Evolutionary conservation across 1,284 basidiomycete genomes (phyloP), one percentile per base, ranked within the genome.

Genomic region (Naganishia cerealis): DNA sequence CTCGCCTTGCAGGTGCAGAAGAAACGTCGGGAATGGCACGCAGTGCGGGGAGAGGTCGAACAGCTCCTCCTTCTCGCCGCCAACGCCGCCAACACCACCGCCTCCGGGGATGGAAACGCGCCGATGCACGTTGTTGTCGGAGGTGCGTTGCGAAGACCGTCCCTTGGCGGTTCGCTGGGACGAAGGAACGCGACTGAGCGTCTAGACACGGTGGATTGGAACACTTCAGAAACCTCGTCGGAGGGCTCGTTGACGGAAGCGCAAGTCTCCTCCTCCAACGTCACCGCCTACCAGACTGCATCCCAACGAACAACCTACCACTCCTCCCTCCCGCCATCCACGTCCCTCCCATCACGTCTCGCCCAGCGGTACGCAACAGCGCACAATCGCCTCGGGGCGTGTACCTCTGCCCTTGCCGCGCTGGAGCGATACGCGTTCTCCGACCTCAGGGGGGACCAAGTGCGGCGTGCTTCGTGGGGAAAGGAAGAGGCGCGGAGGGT

Each of bases 401-500:
- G 78, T 24, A 65, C 65, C 29, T 71, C 75, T n/a, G 71, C 74
- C 13, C 68, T 80, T 26, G 75, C 74, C 10, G 67, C 73, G 29
- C 72, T 81, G 55, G 76, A 70, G 73, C 4, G 74, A 77, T 36
- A 50, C 77, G 18, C 69, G 66, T 33, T 33, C 46, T 63, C 71
- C 73, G 68, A 75, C 79, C 69, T 80, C 72, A 76, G 79, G 67
- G 71, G 76, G 13, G 80, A 80, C 62, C 77, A 80, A 71, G 75
- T 74, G 67, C 80, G 78, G 71, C 72, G 80, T 62, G 54, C 66
- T 50, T 79, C 76, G 77, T 72, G 79, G n/a, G 78, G 80, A 65
- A 69, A 72, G 33, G 67, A 79, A 16, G 80, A 81, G 62, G 69
- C 75, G 13, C 73, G 74, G 38, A 72, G 76, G 48, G 70, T 73